These are phyloP conservation scores for Turritis glabra DNA, from an alignment of 345 rosid species.

Conservation along the genomic window DNA sequence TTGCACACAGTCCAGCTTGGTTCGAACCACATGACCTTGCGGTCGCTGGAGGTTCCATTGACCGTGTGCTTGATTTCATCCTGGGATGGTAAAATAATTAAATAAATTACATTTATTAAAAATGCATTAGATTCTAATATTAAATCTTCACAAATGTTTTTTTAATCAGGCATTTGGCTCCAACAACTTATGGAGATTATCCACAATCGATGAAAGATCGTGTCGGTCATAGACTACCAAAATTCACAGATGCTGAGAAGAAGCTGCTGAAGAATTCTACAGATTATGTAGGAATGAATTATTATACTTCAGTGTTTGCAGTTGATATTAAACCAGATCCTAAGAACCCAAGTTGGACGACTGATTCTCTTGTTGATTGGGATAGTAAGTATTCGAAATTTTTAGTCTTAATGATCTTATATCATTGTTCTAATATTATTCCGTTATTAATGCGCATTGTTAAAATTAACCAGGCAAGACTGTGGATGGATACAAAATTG, in stretches of 20 bases:
- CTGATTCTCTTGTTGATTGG: constrained; percentile 41
- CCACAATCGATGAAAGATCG: constrained; percentile 47
- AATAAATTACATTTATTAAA: no score
- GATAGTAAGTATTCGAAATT: constrained; percentile 37
- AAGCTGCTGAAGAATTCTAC: constrained; percentile 36
- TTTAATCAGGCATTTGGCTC: constrained; percentile 42
- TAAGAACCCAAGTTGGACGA: constrained; percentile 33
- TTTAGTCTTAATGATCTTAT: neutral
- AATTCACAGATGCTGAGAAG: constrained; percentile 43
- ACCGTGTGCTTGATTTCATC: constrained; percentile 39
- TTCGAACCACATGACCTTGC: constrained; percentile 35
- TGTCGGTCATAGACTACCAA: constrained; percentile 48
- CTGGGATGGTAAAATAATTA: constrained; percentile 33
- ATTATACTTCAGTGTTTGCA: constrained; percentile 42
- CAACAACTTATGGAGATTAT: constrained; percentile 51
- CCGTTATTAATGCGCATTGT: neutral
- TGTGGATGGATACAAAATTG: constrained; percentile 26
- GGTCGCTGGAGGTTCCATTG: constrained; percentile 23
- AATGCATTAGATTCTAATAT: neutral
- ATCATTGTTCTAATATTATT: neutral
- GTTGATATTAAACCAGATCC: neutral
- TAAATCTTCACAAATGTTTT: neutral
- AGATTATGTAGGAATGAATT: constrained; percentile 55
- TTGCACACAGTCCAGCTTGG: constrained; percentile 43
- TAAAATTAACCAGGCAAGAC: constrained; percentile 24